Evolutionary conservation across 768 basidiomycete species (phyloP).

Genomic region (Auricularia sp.): DNA sequence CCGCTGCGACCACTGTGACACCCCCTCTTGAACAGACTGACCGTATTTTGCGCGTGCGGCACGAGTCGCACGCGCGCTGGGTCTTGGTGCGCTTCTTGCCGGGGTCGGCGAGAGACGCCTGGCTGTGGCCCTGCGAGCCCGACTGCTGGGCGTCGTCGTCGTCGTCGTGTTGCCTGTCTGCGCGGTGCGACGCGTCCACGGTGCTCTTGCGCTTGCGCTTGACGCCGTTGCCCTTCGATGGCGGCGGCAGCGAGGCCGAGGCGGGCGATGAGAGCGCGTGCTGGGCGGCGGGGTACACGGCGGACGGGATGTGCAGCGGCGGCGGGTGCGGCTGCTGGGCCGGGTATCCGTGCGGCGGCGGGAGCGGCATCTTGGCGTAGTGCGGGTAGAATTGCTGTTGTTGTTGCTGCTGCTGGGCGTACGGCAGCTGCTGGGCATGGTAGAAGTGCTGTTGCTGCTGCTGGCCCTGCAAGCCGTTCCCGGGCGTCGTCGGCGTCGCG

Average conservation of each 20-base stretch:
- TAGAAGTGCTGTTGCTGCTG: not conserved
- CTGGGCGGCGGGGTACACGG: slow-evolving; percentile 1
- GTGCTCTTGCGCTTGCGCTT: slow-evolving; percentile 27
- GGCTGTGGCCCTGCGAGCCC: slow-evolving; percentile 16
- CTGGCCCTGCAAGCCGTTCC: not conserved
- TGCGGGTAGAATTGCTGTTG: not conserved
- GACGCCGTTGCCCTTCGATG: slow-evolving; percentile 8
- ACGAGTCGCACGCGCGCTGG: slow-evolving; percentile 85
- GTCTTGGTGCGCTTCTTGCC: slow-evolving; percentile 85
- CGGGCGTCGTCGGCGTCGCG: not conserved
- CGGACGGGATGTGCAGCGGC: slow-evolving; percentile 4
- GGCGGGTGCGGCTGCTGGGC: not conserved
- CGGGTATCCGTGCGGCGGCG: not conserved
- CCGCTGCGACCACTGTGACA: too few species aligned
- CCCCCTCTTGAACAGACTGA: slow-evolving; percentile 16
- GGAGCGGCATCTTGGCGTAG: not conserved
- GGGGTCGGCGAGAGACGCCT: slow-evolving; percentile 35
- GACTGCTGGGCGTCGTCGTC: not conserved
- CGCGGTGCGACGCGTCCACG: not conserved
- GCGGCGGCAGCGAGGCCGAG: not conserved
- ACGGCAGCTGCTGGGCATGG: not conserved
- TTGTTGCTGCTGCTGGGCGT: not conserved
- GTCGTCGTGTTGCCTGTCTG: not conserved
- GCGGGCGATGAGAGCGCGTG: slow-evolving; percentile 2
- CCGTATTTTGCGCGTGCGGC: slow-evolving; percentile 84